These are phyloP conservation scores for Colletotrichum zoysiae DNA, from an alignment of 2,329 filamentous ascomycete genomes.

Conservation along the genomic window DNA sequence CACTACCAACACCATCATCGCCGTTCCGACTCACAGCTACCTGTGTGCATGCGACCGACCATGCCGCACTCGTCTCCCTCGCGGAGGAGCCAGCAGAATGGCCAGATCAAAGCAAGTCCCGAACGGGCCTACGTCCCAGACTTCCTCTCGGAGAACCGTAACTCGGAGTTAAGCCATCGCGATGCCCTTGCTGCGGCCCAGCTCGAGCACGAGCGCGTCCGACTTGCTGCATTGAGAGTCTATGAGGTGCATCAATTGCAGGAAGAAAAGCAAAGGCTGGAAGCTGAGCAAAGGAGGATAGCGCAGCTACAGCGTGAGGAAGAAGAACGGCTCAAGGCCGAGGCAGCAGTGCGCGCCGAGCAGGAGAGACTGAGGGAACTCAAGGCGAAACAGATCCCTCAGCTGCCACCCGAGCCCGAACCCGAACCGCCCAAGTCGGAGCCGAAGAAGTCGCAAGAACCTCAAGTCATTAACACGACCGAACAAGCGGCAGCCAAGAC, in stretches of 20 bases:
- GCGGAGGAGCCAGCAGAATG: slow-evolving; percentile 49
- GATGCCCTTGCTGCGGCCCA: slow-evolving; percentile 76
- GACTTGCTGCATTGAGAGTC: slow-evolving; percentile 62
- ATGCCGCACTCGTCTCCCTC: slow-evolving; percentile 61
- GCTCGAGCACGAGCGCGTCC: slow-evolving; percentile 75
- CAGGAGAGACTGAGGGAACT: slow-evolving; percentile 63
- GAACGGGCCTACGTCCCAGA: slow-evolving; percentile 65
- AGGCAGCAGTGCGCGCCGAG: slow-evolving; percentile 61
- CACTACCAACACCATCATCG: slow-evolving; percentile 17
- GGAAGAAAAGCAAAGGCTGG: slow-evolving; percentile 57
- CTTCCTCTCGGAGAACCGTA: slow-evolving; percentile 72
- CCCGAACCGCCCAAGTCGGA: slow-evolving; percentile 48
- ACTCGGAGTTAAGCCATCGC: slow-evolving; percentile 72
- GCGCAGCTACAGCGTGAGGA: slow-evolving; percentile 60
- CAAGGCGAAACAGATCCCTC: slow-evolving; percentile 59
- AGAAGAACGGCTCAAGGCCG: slow-evolving; percentile 59
- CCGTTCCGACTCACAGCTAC: slow-evolving; percentile 13
- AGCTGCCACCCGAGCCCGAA: slow-evolving; percentile 55
- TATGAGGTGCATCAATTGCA: slow-evolving; percentile 62
- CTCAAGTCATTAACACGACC: slow-evolving; percentile 44
- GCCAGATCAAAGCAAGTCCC: slow-evolving; percentile 57
- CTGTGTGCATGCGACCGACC: slow-evolving; percentile 39
- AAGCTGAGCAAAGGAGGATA: slow-evolving; percentile 59
- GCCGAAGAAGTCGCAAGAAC: slow-evolving; percentile 43
- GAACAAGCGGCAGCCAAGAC: slow-evolving; percentile 31